phyloP scores from a whole-genome alignment of 2,329 filamentous ascomycete species.

The Beauveria medogensis region DNA sequence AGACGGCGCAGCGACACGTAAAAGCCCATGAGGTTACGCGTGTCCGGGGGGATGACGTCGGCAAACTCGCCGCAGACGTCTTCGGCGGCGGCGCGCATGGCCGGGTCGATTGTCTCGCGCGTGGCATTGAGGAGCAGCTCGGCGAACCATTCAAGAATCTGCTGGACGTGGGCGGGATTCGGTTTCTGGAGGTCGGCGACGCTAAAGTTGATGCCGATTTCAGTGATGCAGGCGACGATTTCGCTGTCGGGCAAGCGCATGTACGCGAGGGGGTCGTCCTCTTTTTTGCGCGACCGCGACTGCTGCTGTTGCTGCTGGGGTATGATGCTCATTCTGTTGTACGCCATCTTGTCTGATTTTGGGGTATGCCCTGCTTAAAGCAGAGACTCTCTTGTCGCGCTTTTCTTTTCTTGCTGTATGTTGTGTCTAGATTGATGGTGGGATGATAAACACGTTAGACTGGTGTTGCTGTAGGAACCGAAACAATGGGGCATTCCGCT shows the following conservation, averaged over 20 bases:
- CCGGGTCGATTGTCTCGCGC: conserved; percentile 85
- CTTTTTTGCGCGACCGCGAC: conserved; percentile 48
- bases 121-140: conserved; percentile 91
- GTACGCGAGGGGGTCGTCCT: conserved; percentile 51
- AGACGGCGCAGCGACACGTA: conserved; percentile 76
- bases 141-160: conserved; percentile 97
- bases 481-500: not conserved
- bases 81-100: conserved; percentile 86
- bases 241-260: conserved; percentile 61
- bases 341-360: conserved; percentile 38
- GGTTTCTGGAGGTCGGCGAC: conserved; percentile 86
- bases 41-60: conserved; percentile 80
- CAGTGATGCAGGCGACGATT: conserved; percentile 93
- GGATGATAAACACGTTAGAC: not conserved
- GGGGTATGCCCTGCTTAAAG: not conserved
- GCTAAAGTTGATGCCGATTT: conserved; percentile 87
- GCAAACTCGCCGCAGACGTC: conserved; percentile 77
- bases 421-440: not conserved
- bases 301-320: conserved; percentile 42
- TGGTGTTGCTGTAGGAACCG: conserved; percentile 10
- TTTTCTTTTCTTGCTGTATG: not conserved
- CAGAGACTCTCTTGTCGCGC: not conserved
- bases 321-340: conserved; percentile 55
- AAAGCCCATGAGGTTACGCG: conserved; percentile 91
- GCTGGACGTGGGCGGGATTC: conserved; percentile 88